Evolutionary conservation across 345 rosid species (phyloP).

Genomic region (Gossypium sturtianum): DNA sequence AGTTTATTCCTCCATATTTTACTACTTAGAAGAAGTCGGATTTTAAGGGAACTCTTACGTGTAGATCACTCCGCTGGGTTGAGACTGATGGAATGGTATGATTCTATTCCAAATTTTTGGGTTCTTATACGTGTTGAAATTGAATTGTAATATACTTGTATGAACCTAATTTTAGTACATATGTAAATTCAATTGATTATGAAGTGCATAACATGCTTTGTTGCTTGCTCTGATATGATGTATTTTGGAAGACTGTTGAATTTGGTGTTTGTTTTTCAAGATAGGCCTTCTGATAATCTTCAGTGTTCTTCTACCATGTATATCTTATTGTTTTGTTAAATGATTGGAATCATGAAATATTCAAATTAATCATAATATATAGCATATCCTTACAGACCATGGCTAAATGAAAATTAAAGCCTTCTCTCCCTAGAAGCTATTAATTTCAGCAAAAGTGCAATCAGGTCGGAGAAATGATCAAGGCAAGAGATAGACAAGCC

Average conservation of each 20-base stretch:
- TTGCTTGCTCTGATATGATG: neutral
- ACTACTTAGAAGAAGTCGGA: constrained; percentile 66
- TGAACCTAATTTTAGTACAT: neutral
- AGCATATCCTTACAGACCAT: too few relatives aligned
- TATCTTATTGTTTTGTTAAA: too few relatives aligned
- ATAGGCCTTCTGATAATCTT: too few relatives aligned
- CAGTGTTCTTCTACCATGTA: too few relatives aligned
- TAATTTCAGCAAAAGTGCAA: constrained; percentile 45
- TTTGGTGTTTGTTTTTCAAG: too few relatives aligned
- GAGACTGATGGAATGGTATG: neutral
- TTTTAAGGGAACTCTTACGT: constrained; percentile 71
- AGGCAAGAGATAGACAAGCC: constrained; percentile 58
- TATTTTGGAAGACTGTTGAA: too few relatives aligned
- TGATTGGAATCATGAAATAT: too few relatives aligned
- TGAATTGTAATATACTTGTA: neutral
- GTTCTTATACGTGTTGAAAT: neutral
- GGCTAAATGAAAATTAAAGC: too few relatives aligned
- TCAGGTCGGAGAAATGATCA: constrained; percentile 54
- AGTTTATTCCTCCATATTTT: constrained; percentile 82
- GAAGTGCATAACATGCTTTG: neutral
- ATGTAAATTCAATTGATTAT: neutral
- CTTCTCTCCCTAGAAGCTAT: constrained; percentile 22
- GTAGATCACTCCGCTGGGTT: constrained; percentile 42
- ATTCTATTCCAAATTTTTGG: too few relatives aligned
- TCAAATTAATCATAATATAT: too few relatives aligned